Evolutionary conservation across 495 filamentous ascomycete species (phyloP).

Genomic region (Penicillium paradoxum): DNA sequence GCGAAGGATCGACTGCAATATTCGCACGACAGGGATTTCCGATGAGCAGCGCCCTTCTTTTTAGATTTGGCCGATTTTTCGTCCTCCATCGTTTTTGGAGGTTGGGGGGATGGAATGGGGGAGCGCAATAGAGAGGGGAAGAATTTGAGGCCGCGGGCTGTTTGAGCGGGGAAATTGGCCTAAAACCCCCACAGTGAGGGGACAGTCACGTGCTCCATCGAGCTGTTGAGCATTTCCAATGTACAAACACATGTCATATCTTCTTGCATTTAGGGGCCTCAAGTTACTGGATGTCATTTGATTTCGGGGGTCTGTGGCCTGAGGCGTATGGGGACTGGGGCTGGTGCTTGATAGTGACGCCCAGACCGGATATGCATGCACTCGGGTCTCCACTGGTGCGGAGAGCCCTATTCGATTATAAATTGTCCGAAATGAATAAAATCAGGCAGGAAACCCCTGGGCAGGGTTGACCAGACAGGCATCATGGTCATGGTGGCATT

Average conservation of each 20-base stretch:
- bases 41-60: conserved; percentile 42
- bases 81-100: conserved; percentile 37
- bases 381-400: conserved; percentile 7
- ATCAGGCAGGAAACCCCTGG: neutral
- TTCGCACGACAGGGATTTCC: conserved; percentile 46
- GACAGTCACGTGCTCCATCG: conserved; percentile 26
- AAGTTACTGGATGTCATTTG: neutral
- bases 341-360: neutral
- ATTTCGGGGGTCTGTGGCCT: neutral
- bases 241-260: neutral
- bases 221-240: neutral
- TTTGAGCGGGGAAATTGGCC: conserved; percentile 34
- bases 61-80: conserved; percentile 40
- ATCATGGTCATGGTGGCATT: neutral
- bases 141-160: conserved; percentile 20
- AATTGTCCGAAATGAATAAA: neutral
- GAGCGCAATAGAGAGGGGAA: conserved; percentile 24
- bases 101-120: conserved; percentile 33
- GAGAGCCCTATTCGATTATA: neutral
- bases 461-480: neutral
- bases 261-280: neutral
- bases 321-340: neutral
- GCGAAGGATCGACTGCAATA: conserved; percentile 49
- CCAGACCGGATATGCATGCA: conserved; percentile 1
- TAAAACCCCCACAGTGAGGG: conserved; percentile 31